Base-by-base conservation (phyloP, 176 grass and related monocot species). In the Coix lacrymajobi region DNA sequence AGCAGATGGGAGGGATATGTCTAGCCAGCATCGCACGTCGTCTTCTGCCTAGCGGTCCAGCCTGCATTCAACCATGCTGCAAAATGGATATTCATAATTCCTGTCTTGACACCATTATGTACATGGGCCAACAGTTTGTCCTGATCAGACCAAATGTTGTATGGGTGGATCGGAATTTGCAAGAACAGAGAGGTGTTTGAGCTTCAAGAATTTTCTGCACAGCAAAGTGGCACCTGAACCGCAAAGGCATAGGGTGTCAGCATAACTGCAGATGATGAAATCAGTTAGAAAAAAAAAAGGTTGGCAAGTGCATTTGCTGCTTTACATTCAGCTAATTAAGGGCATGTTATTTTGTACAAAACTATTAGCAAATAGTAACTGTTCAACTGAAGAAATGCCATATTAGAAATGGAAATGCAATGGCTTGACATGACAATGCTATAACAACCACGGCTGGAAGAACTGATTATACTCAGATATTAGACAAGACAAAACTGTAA, bases 191-290 rank as follows among this genome's bases (percentile, higher is more conserved):
- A n/a, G 68, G 66, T 20, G 41, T 76, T 66, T 69, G 77, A 6
- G 58, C 78, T 90, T 96, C 89, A 68, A 99, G 75, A 80, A 87
- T 72, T 89, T 81, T 92, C 71, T 92, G 91, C 87, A 92, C 87
- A 69, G 93, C 93, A 87, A 86, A 85, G 44, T 87, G 87, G 76
- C 89, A 99, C 89, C 95, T 97, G 85, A 52, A 83, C 80, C 56
- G 22, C 28, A 75, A 80, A 79, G 71, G 71, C 25, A 73, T 66
- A n/a, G 57, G 40, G 13, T 29, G 25, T 91, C 73, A 89, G 75
- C 9, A 56, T 31, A 75, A 71, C 61, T 29, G 19, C 64, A 39
- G 25, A 29, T 11, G 32, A 63, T 71, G 56, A 37, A 78, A 79
- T 46, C 66, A 68, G 29, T 65, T 46, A 10, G 22, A 37, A 81